These are phyloP conservation scores for Yueomyces sp. DNA, from an alignment of 1,139 yeast species.

Conservation along the genomic window DNA sequence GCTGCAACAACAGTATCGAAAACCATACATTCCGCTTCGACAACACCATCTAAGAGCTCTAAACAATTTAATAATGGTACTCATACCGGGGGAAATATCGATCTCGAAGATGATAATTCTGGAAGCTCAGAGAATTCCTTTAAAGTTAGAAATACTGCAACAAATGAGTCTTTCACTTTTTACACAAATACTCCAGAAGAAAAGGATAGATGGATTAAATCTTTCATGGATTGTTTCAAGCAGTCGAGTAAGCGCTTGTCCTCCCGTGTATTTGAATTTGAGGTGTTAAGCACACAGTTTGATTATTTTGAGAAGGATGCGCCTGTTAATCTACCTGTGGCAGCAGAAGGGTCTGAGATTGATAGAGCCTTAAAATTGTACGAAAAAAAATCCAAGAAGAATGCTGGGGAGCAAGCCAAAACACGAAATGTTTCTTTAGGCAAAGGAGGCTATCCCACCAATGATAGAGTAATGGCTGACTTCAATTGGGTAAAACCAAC, in stretches of 20 bases:
- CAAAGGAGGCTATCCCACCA: neutral
- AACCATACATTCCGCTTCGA: conserved; percentile 3
- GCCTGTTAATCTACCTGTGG: conserved; percentile 47
- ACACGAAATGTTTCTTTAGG: neutral
- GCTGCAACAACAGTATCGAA: conserved; percentile 12
- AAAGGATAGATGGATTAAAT: conserved; percentile 46
- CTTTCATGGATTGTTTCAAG: conserved; percentile 43
- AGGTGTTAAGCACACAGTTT: conserved; percentile 47
- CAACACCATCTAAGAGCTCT: conserved; percentile 2
- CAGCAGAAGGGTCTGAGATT: conserved; percentile 52
- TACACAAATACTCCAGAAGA: conserved; percentile 43
- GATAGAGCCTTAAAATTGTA: conserved; percentile 33
- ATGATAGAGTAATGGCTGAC: neutral
- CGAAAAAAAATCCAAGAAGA: conserved; percentile 18
- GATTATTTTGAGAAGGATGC: conserved; percentile 46
- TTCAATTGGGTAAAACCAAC: conserved; percentile 5
- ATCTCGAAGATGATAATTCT: conserved; percentile 8
- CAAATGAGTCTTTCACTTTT: conserved; percentile 42
- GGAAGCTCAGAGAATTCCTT: conserved; percentile 28
- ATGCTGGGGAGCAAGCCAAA: neutral
- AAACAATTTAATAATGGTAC: conserved; percentile 1
- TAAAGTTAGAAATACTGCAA: conserved; percentile 37
- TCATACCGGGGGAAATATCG: conserved; percentile 1
- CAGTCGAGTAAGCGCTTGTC: conserved; percentile 34
- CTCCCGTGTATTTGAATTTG: conserved; percentile 44